phyloP scores from a whole-genome alignment of 73 alveolate species.

The Tetrahymena borealis region DNA sequence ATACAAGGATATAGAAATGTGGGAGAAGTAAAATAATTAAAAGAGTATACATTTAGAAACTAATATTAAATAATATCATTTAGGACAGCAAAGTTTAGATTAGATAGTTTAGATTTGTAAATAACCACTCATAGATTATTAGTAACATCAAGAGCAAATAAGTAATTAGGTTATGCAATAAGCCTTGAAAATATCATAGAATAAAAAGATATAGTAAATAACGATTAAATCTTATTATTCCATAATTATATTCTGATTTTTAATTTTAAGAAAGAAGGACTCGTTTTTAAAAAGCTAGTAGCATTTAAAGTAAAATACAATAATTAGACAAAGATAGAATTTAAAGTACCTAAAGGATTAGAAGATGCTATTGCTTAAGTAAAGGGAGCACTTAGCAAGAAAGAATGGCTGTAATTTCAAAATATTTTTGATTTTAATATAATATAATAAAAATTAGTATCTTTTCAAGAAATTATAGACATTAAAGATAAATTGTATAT shows the following conservation, averaged over 20 bases:
- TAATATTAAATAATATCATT: background rate
- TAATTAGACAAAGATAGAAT: background rate
- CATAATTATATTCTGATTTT: background rate
- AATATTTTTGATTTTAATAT: too few relatives aligned
- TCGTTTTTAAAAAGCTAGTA: background rate
- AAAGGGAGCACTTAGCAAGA: background rate
- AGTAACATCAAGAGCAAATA: background rate
- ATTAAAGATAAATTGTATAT: background rate
- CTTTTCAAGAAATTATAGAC: background rate
- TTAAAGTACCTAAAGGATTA: background rate
- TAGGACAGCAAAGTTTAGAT: background rate
- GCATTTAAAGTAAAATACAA: background rate
- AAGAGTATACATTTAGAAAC: background rate
- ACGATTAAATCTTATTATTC: background rate
- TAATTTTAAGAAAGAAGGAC: background rate
- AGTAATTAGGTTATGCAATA: background rate
- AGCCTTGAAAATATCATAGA: background rate
- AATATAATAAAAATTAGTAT: background rate
- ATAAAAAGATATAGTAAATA: background rate
- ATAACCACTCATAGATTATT: background rate
- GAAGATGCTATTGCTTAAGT: background rate
- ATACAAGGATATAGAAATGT: background rate
- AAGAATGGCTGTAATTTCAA: background rate
- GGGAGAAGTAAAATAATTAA: background rate
- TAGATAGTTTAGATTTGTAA: background rate